Base-by-base conservation (phyloP, 169 alveolate species). In the Eimeria acervulina region DNA sequence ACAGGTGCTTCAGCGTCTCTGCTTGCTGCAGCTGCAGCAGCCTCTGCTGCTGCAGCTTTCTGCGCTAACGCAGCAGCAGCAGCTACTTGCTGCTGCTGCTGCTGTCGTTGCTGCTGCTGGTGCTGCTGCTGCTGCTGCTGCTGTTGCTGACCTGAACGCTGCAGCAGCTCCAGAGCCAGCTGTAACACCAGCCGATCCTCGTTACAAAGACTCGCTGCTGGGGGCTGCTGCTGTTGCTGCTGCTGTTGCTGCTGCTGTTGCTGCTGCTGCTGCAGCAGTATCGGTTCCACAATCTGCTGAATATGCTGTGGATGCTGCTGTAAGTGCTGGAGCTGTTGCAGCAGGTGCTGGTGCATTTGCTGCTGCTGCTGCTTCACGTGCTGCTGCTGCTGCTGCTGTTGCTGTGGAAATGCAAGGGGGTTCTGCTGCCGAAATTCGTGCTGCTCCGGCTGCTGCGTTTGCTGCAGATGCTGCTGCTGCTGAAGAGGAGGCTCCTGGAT, bases 151-250 rank as follows among this genome's bases (percentile, higher is more conserved):
- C 85, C 51, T 5, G n/a, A 40, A 26, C 63, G 88, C 88, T 78
- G 88, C 88, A 78, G 88, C 88, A 78, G 63, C 88, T 78, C 88
- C 28, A 78, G 21, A 36, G 88, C 88, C 26, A 78, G 66, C 88
- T 42, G 88, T 61, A 78, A 61, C 63, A 78, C 88, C 31, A 78
- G 88, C 8, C 66, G 59, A 40, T 78, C 44, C 42, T 17, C 42
- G 66, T 17, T 28, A 28, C 28, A 7, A 2, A 23, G n/a, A 5
- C 26, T 47, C 12, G 55, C 55, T 47, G 19, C 55, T 47, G 55
- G 19, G 55, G 55, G 55, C 5, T 47, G 55, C 55, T 47, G 55
- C 55, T 47, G 55, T 12, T 47, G 55, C 55, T 47, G 55, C 55
- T 47, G 55, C 55, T 47, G 55, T 47, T 47, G 55, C 12, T 7